A percentile compares a stretch with the other conserved stretches of the same genome.
phyloP scores from a whole-genome alignment of 352 stramenopile genomes.

The Pythium brachiatum region DNA sequence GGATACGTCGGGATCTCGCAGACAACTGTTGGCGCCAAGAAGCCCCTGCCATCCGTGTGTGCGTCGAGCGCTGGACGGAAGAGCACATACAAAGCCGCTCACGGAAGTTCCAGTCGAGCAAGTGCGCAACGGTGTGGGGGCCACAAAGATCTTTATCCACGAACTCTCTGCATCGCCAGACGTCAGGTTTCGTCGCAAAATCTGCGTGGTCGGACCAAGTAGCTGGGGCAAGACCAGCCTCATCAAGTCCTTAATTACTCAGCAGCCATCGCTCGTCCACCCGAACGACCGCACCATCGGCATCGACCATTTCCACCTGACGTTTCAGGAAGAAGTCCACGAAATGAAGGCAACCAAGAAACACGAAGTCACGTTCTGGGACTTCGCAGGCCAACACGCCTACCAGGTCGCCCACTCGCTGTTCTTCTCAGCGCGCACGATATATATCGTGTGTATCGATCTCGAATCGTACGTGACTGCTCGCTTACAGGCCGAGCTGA shows the following conservation, averaged over 20 bases:
- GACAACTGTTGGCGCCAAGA: too few relatives aligned
- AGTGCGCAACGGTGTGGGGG: neutral
- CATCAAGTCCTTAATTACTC: constrained; percentile 27
- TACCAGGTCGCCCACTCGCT: constrained; percentile 15
- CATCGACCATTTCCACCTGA: constrained; percentile 25
- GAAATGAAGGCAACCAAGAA: neutral
- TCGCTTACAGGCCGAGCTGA: neutral
- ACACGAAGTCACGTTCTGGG: constrained; percentile 19
- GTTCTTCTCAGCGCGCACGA: constrained; percentile 14
- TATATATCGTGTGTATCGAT: constrained; percentile 18
- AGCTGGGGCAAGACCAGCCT: constrained; percentile 31
- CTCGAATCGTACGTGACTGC: constrained; percentile 1
- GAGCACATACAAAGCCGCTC: neutral
- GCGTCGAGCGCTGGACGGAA: neutral
- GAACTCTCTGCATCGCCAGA: neutral
- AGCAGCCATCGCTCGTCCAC: neutral
- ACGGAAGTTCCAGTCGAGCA: neutral
- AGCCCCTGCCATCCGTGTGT: neutral
- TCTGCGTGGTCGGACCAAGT: constrained; percentile 29
- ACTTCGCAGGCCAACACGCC: constrained; percentile 13
- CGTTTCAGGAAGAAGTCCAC: neutral
- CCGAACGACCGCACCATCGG: constrained; percentile 28
- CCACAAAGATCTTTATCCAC: neutral
- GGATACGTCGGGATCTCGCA: too few relatives aligned
- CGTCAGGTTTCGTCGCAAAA: constrained; percentile 10